Base-by-base conservation (phyloP, 2,329 filamentous ascomycete species). In the Fusarium musae region DNA sequence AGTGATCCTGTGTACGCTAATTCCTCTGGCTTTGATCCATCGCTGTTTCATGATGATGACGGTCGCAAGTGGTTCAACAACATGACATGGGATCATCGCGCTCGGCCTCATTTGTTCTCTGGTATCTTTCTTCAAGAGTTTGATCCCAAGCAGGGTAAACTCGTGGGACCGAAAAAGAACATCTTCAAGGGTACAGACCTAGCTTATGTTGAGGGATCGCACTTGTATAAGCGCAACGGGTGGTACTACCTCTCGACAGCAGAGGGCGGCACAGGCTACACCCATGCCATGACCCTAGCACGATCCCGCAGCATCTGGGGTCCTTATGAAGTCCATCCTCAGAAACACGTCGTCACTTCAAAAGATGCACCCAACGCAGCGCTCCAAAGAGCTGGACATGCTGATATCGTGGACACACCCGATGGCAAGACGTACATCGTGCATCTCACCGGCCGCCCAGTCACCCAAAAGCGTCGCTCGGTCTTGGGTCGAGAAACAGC, bases 1-100 rank as follows among this genome's bases (percentile, higher is more conserved):
- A 89, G 88, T 0, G 89, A 91, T 56, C 89, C 89, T 0, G 78
- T 88, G 11, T 89, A 88, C 74, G 83, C 85, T 76, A 91, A 91
- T 76, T 88, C 87, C 1, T 90, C 88, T 1, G 89, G 89, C 3
- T 91, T 92, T 73, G 90, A 92, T 74, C 89, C 90, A 0, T 88
- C 86, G 3, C 80, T 90, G 8, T 90, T 90, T 78, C 88, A 89
- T 76, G 88, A 90, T 64, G 85, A 87, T 40, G 84, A 88, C 59
- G 88, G 87, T 21, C 82, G 79, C 57, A 89, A 89, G 75, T 90
- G 86, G 84, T 87, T 89, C 71, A 83, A 86, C 74, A 89, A 89
- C 75, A 89, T 89, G 88, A 78, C 88, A 13, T 85, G 84, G 80
- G 88, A 89, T 75, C 87, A 89, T 72, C 85, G 87, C 13, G 78